Evolutionary conservation across 2,329 filamentous ascomycete species (phyloP), one percentile per base, ranked within the genome.

Genomic region (Xylariaceae sp.): DNA sequence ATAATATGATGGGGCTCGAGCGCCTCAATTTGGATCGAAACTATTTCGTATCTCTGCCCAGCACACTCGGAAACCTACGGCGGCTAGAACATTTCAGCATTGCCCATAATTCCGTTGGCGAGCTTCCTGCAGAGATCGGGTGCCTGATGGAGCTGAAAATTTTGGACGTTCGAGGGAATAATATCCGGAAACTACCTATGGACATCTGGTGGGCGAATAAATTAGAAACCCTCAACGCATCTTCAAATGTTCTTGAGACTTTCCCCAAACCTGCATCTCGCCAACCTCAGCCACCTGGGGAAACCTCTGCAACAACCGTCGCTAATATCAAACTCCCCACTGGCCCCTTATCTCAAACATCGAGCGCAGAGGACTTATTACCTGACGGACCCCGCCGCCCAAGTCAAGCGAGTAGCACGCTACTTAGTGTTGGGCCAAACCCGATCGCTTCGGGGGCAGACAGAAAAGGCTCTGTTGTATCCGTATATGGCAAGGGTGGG

Each of bases 201-300:
- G 93, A 98, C 62, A 77, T 98, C n/a, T 98, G 93, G 93, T 92
- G 88, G 75, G 92, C 92, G 41, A 85, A 85, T 57, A 90, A 86
- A 62, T 69, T 98, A 44, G 91, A 97, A 66, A 92, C 86, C 0
- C 77, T 98, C 48, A 98, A 98, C 58, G 84, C 95, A 11, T 97
- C 92, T 1, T 96, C 93, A 10, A 98, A 98, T 57, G 85, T 97
- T 6, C 75, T 98, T 17, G 86, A 91, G 40, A 82, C 80, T 33
- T 97, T 98, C 62, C 93, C 93, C 1, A 96, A 95, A 62, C 88
- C 88, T 19, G 78, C 83, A 2, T 85, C 85, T 7, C 82, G 88
- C 38, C 72, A 82, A 37, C 79, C 83, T 16, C 81, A 85, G 40
- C 66, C 76, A 8, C 78, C 79, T 3, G 75, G 73, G 7, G 79